Percentiles rank a stretch among this genome's conserved stretches.
These are phyloP conservation scores for Aureococcus anophagefferens DNA, from an alignment of 108 stramenopile genomes.

Conservation along the genomic window DNA sequence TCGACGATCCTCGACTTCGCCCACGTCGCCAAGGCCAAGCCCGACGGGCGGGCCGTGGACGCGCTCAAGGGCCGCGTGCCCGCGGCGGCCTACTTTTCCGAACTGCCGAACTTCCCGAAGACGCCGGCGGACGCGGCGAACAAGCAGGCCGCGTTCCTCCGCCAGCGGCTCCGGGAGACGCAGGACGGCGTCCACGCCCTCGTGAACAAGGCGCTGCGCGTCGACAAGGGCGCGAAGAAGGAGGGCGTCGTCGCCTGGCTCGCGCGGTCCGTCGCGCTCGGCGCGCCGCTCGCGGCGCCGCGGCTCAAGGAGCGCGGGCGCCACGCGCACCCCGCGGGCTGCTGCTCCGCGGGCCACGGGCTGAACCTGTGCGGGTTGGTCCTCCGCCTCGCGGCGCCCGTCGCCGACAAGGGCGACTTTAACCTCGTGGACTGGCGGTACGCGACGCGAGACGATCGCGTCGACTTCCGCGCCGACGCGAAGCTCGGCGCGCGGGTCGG, in stretches of 20 bases:
- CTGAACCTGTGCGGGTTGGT: not conserved
- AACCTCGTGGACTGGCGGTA: not conserved
- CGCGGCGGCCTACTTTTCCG: too few relatives aligned
- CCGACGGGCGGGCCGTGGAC: too few relatives aligned
- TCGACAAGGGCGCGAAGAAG: not conserved
- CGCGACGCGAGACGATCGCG: not conserved
- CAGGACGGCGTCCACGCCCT: not conserved
- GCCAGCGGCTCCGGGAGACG: too few relatives aligned
- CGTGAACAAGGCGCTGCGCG: not conserved
- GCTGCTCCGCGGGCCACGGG: not conserved
- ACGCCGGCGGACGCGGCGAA: too few relatives aligned
- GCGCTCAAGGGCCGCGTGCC: too few relatives aligned
- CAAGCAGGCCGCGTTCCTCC: too few relatives aligned
- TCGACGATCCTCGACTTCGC: too few relatives aligned
- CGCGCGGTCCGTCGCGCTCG: not conserved
- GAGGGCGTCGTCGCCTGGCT: not conserved
- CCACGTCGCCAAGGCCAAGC: too few relatives aligned
- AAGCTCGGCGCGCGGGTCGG: not conserved
- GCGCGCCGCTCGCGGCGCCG: not conserved
- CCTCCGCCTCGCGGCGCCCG: not conserved
- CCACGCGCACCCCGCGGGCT: not conserved
- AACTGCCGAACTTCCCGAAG: too few relatives aligned
- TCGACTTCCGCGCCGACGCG: not conserved
- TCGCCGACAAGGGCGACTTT: not conserved
- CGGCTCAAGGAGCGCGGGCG: not conserved